Evolutionary conservation across 2,329 filamentous ascomycete species (phyloP).

Genomic region (Trichoderma afroharzianum): DNA sequence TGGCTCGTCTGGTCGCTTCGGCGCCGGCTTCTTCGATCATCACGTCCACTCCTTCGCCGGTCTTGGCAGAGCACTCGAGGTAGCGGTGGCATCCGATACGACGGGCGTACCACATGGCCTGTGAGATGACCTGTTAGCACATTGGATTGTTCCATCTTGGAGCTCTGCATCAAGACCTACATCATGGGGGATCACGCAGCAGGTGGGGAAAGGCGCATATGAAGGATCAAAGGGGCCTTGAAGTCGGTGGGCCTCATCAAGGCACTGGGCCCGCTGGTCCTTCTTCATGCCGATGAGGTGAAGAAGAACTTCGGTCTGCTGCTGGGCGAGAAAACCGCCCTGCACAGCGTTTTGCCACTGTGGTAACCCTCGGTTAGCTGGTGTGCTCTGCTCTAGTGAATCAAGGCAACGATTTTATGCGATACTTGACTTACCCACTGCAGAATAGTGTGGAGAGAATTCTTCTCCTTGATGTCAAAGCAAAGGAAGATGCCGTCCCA

Average conservation of each 20-base stretch:
- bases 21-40: constrained; percentile 28
- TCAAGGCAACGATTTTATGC: neutral
- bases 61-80: constrained; percentile 36
- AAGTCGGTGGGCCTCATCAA: constrained; percentile 16
- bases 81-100: constrained; percentile 31
- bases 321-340: constrained; percentile 26
- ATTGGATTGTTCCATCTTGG: neutral
- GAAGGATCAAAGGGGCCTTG: neutral
- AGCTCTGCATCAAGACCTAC: constrained; percentile 19
- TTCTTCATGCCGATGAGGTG: constrained; percentile 36
- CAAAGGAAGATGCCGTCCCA: constrained; percentile 40
- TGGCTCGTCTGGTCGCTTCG: constrained; percentile 24
- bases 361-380: neutral
- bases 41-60: constrained; percentile 33
- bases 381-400: neutral
- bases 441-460: constrained; percentile 33
- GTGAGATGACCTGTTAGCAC: neutral
- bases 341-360: constrained; percentile 32
- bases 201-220: constrained; percentile 21
- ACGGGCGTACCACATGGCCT: constrained; percentile 33
- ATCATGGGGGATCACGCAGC: constrained; percentile 31
- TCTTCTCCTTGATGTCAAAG: constrained; percentile 36
- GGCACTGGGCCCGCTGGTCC: constrained; percentile 25
- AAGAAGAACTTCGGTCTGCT: constrained; percentile 24
- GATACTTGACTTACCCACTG: constrained; percentile 31